Conservation (phyloP, 169 alveolate species). For the Cryptosporidium canis region DNA sequence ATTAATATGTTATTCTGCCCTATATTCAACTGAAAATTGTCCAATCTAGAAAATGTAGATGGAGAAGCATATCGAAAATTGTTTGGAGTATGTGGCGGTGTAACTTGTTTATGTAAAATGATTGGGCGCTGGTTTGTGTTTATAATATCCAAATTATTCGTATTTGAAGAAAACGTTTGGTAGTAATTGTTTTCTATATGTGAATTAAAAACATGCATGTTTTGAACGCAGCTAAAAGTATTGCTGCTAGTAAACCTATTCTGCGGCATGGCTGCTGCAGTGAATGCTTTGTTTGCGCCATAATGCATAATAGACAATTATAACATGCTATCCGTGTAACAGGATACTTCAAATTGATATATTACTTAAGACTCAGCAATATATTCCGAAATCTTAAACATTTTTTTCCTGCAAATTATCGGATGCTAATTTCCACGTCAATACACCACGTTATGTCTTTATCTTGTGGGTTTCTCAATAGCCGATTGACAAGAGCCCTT, state of each 20-base stretch:
- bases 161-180: neutral
- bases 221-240: neutral
- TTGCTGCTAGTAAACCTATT: neutral
- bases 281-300: conserved; percentile 29
- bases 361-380: neutral
- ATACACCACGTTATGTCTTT: conserved; percentile 68
- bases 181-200: neutral
- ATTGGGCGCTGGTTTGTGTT: conserved; percentile 43
- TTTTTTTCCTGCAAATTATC: neutral
- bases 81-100: conserved; percentile 71
- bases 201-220: neutral
- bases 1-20: neutral
- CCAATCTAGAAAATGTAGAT: conserved; percentile 51
- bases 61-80: conserved; percentile 57
- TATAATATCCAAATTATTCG: conserved; percentile 3
- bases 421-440: conserved; percentile 46
- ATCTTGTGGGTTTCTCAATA: conserved; percentile 39
- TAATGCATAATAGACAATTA: conserved; percentile 44
- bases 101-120: conserved; percentile 32
- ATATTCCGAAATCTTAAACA: neutral
- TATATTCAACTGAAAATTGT: conserved; percentile 1
- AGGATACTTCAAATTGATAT: neutral
- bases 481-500: neutral
- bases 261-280: conserved; percentile 48
- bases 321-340: neutral